Percentiles rank a stretch among this genome's conserved stretches.
phyloP scores from a whole-genome alignment of 345 rosid species.

The Citrus maxima region DNA sequence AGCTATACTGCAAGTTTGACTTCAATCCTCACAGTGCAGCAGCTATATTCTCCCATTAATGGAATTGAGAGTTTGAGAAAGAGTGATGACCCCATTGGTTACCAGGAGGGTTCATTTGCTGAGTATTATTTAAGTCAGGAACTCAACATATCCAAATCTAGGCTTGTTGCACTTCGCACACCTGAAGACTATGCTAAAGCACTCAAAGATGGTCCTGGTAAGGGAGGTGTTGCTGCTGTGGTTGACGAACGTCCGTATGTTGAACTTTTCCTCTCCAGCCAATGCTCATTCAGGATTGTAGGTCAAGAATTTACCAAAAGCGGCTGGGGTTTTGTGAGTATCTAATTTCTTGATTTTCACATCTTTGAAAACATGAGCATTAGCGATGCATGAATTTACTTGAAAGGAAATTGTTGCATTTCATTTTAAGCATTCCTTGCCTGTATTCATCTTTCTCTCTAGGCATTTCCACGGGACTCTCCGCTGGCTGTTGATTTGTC shows the following conservation, averaged over 20 bases:
- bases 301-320: conserved; percentile 91
- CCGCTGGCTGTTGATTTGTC: conserved; percentile 83
- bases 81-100: conserved; percentile 69
- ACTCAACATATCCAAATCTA: conserved; percentile 61
- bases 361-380: background rate
- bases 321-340: conserved; percentile 94
- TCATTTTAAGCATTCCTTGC: background rate
- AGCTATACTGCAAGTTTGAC: conserved; percentile 98
- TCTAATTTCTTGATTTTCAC: conserved; percentile 4
- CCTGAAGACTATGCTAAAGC: conserved; percentile 81
- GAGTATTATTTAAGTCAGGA: conserved; percentile 71
- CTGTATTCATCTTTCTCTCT: background rate
- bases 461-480: conserved; percentile 97
- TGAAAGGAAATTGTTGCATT: background rate
- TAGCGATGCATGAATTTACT: background rate
- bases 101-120: conserved; percentile 86
- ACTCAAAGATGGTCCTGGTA: conserved; percentile 58
- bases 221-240: conserved; percentile 89
- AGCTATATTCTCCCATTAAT: conserved; percentile 70
- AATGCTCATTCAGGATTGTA: conserved; percentile 67
- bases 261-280: conserved; percentile 71
- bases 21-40: conserved; percentile 90
- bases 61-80: conserved; percentile 72
- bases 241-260: conserved; percentile 84
- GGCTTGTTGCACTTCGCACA: conserved; percentile 73